Evolutionary conservation across 2,329 filamentous ascomycete species (phyloP), one percentile per base, ranked within the genome.

Genomic region (Cordyceps javanica): DNA sequence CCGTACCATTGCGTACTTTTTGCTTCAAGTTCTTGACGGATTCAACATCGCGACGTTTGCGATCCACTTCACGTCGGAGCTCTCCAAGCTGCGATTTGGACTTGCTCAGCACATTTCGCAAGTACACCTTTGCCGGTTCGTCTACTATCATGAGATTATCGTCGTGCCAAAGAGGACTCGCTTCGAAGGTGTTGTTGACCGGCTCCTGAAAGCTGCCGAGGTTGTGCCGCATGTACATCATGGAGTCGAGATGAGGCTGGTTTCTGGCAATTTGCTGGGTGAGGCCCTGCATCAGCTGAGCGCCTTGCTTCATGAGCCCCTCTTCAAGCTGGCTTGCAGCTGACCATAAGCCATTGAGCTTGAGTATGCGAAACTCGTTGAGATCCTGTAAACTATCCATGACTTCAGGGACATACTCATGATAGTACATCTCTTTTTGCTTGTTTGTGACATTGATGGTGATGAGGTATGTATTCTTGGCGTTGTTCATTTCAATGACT

Each of bases 181-280:
- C 89, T 71, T 99, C 94, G 65, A 99, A 99, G 11, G 76, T 77
- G 72, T 94, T 89, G 72, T 97, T 88, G 1, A 82, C 67, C 0
- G 94, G 94, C 67, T 97, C 93, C 67, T 91, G 86, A 80, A 90
- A 96, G 53, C 82, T 76, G 25, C 83, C 82, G 64, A 89, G 85
- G 68, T 99, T 99, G 76, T 99, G 94, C 61, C 89, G 87, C 58
- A 96, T 86, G 72, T 97, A 99, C 94, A 99, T 99, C 81, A 96
- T 90, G 21, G 91, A 96, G 72, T 99, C 95, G 41, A 99, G 81
- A 46, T 88, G 82, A 10, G 94, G 94, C 61, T 89, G 82, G 69
- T 99, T 99, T 59, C 93, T 84, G 13, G 88, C 83, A 51, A 99
- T 94, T 68, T 97, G 93, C 58, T 83, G 80, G 5, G 85, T 78